phyloP scores from a whole-genome alignment of 139 green algal species.

The Coccomyxa sp. region DNA sequence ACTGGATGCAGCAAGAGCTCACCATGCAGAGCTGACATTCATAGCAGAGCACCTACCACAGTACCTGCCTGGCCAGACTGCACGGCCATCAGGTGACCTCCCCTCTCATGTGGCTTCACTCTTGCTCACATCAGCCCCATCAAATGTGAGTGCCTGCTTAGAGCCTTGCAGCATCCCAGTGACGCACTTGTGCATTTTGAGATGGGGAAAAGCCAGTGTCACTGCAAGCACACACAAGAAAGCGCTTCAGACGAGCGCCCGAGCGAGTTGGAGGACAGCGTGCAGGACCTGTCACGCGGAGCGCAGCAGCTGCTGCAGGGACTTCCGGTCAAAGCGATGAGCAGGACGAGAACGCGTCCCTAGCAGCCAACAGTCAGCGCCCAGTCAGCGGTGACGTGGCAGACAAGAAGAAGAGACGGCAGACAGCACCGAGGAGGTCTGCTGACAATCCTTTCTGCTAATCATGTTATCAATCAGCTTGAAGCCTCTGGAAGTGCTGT shows the following conservation, averaged over 20 bases:
- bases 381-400: not conserved
- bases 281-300: not conserved
- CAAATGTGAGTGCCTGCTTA: too few species aligned
- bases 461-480: not conserved
- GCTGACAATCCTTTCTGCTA: not conserved
- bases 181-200: too few species aligned
- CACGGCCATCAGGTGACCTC: not conserved
- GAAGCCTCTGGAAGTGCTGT: not conserved
- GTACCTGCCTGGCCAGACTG: constrained; percentile 29
- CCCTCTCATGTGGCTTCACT: constrained; percentile 9
- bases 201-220: too few species aligned
- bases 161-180: too few species aligned
- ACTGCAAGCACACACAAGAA: constrained; percentile 6
- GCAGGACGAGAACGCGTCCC: not conserved
- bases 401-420: constrained; percentile 12
- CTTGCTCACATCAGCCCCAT: too few species aligned
- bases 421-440: constrained; percentile 7
- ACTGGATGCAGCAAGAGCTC: constrained; percentile 34
- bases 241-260: not conserved
- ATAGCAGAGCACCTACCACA: constrained; percentile 46
- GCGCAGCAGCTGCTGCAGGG: not conserved
- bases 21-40: constrained; percentile 39
- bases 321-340: not conserved
- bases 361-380: not conserved
- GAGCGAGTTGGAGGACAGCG: too few species aligned